These are phyloP conservation scores for Suhomyces yuchorum DNA, from an alignment of 1,139 yeast genomes.

Conservation along the genomic window DNA sequence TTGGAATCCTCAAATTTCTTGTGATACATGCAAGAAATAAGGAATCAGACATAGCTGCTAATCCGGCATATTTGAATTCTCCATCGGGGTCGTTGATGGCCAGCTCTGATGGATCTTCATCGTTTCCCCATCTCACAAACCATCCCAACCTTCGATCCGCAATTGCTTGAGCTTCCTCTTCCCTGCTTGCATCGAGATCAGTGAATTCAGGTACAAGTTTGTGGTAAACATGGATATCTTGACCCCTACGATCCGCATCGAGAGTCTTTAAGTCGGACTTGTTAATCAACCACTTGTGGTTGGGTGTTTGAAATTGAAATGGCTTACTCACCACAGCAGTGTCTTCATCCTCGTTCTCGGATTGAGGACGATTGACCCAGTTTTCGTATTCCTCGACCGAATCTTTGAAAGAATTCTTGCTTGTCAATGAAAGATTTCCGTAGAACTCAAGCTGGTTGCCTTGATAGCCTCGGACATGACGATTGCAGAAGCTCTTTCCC, in stretches of 20 bases:
- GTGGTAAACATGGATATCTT: conserved; percentile 22
- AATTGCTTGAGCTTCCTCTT: conserved; percentile 25
- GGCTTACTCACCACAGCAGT: conserved; percentile 29
- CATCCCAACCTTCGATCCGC: conserved; percentile 45
- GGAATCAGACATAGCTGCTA: conserved; percentile 66
- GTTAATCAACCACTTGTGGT: conserved; percentile 27
- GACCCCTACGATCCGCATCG: conserved; percentile 3
- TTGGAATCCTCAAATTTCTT: conserved; percentile 29
- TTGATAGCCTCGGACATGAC: conserved; percentile 60
- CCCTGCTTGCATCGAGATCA: conserved; percentile 25
- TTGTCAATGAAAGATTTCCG: conserved; percentile 55
- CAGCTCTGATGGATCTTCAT: conserved; percentile 18
- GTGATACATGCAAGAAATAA: conserved; percentile 51
- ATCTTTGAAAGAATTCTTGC: conserved; percentile 30
- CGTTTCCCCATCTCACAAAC: conserved; percentile 46
- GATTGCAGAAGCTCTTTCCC: conserved; percentile 63
- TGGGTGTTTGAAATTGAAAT: conserved; percentile 42
- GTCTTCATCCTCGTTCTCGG: conserved; percentile 28
- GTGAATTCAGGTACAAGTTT: conserved; percentile 46
- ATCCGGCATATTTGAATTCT: conserved; percentile 57
- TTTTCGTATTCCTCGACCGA: conserved; percentile 29
- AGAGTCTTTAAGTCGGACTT: conserved; percentile 15
- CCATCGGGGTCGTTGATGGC: conserved; percentile 13
- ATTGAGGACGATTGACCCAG: conserved; percentile 17
- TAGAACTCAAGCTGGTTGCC: conserved; percentile 51